Percentiles rank a stretch among this genome's conserved stretches.
These are phyloP conservation scores for Luzula sylvatica DNA, from an alignment of 176 grass and related monocot species.

Conservation along the genomic window DNA sequence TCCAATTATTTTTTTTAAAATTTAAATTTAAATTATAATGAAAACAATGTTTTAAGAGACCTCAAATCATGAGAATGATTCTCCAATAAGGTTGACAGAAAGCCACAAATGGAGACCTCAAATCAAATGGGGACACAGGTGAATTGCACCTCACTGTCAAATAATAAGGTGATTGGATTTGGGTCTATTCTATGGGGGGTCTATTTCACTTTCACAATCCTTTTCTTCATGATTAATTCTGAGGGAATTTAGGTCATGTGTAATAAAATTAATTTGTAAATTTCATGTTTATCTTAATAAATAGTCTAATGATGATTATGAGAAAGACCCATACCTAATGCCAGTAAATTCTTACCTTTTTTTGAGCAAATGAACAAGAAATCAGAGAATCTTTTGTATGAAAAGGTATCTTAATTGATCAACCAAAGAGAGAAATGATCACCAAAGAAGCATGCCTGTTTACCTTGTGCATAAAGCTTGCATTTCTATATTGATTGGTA, in stretches of 20 bases:
- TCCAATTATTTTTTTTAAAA: neutral
- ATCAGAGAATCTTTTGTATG: slow-evolving; percentile 14
- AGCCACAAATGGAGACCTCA: neutral
- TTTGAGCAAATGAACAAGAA: slow-evolving; percentile 5
- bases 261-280: too few species aligned
- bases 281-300: neutral
- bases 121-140: slow-evolving; percentile 14
- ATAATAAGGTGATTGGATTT: neutral
- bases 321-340: slow-evolving; percentile 16
- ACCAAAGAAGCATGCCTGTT: slow-evolving; percentile 6
- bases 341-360: neutral
- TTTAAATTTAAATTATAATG: too few species aligned
- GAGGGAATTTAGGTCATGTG: slow-evolving; percentile 12
- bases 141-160: slow-evolving; percentile 18
- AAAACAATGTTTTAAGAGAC: too few species aligned
- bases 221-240: slow-evolving; percentile 11
- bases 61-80: neutral
- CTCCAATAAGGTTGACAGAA: neutral
- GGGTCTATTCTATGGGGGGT: neutral
- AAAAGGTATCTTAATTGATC: slow-evolving; percentile 6
- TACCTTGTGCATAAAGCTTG: neutral
- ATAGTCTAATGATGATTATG: slow-evolving; percentile 8
- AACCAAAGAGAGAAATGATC: slow-evolving; percentile 16
- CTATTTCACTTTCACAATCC: slow-evolving; percentile 6
- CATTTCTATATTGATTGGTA: too few species aligned